phyloP scores from a whole-genome alignment of 2,329 filamentous ascomycete species.

The Aspergillus floridensis region DNA sequence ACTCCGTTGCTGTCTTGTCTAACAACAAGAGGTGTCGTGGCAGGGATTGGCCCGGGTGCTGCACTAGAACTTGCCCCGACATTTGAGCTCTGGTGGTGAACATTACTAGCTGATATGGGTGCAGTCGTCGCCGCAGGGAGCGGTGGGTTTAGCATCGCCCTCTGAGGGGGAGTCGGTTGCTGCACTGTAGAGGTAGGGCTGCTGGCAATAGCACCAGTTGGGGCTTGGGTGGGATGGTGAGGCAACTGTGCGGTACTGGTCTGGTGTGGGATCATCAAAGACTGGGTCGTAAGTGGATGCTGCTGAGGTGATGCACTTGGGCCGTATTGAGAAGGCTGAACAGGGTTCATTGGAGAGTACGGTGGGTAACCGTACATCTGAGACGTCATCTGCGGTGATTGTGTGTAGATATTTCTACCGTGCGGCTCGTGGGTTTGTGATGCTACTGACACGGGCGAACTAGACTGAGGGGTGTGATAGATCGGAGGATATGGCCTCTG shows the following conservation, averaged over 20 bases:
- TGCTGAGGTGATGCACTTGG: constrained; percentile 54
- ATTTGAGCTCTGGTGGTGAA: constrained; percentile 38
- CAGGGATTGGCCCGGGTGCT: constrained; percentile 92
- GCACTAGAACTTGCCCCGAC: constrained; percentile 77
- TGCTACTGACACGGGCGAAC: constrained; percentile 88
- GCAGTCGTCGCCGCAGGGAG: constrained; percentile 53
- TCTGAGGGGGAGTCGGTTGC: constrained; percentile 35
- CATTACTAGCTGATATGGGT: constrained; percentile 43
- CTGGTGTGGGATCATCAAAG: constrained; percentile 53
- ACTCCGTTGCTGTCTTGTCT: constrained; percentile 94
- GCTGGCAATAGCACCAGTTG: constrained; percentile 65
- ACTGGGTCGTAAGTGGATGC: constrained; percentile 56
- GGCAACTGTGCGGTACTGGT: constrained; percentile 40
- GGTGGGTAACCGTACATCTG: constrained; percentile 76
- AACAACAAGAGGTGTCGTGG: constrained; percentile 91
- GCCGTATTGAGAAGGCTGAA: constrained; percentile 57
- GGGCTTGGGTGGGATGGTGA: constrained; percentile 41
- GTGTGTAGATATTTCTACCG: constrained; percentile 75
- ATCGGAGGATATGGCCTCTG: constrained; percentile 79
- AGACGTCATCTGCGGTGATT: constrained; percentile 76
- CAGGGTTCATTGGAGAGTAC: constrained; percentile 52
- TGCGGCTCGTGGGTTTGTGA: constrained; percentile 89
- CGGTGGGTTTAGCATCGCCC: constrained; percentile 36
- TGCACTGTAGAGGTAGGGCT: constrained; percentile 54
- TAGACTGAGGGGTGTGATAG: constrained; percentile 93